Base-by-base conservation (phyloP, 148 eudicot genomes). In the Polygonum maritimum region DNA sequence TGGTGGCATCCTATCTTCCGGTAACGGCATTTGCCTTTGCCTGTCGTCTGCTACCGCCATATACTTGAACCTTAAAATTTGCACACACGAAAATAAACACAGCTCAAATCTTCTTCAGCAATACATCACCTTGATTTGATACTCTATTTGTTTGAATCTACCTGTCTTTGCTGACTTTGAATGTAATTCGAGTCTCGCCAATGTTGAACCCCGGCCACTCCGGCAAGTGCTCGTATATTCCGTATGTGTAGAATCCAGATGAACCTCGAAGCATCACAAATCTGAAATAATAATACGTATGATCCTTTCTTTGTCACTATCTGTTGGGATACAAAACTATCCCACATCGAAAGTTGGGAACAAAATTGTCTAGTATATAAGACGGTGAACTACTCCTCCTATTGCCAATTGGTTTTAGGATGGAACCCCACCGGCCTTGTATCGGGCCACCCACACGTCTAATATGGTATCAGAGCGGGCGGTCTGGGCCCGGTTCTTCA, bases 231-330 rank as follows among this genome's bases (percentile, higher is more conserved):
- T 89, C 91, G 36, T 86, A 89, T 48, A 86, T 82, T 69, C 88
- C 91, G 49, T 89, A 89, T 11, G 93, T 81, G 71, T 89, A 89
- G 78, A 89, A 86, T 33, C 93, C 93, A 0, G 89, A 88, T 49
- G 74, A 80, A 54, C 89, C 94, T 8, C 86, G 83, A 48, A 90
- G 91, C 87, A 90, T 19, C 69, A 86, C 77, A 73, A 84, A 90
- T 83, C 94, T 89, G 54, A 63, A 63, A 14, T 31, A 63, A 26
- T 26, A 26, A 26, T 4, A 33, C 5, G 7, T 31, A 63, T 63
- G 69, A 63, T 63, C 26, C 69, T 63, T 63, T 33, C 18, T 63
- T 63, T 14, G 39, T 63, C 7, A 63, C 31, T 26, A n/a, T n/a
- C n/a, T n/a, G n/a, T n/a, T n/a, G n/a, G n/a, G n/a, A n/a, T n/a